Conservation (phyloP, 208 protist species). For the Acanthamoeba royreba region DNA sequence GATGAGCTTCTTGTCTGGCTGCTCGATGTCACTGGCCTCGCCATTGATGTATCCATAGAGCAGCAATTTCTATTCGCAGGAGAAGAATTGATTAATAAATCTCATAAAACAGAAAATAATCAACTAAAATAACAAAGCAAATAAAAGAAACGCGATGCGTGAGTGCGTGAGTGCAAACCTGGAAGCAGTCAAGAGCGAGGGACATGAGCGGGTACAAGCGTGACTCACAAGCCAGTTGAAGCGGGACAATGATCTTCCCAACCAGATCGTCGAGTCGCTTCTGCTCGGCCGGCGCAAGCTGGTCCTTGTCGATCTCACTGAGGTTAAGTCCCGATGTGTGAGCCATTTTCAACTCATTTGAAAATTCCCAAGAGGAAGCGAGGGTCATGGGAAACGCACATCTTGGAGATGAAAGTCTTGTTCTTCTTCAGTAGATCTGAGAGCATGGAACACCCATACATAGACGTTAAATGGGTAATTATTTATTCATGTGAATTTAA, state of each 20-base stretch:
- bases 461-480: no score
- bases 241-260: background rate
- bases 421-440: background rate
- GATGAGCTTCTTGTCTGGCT: constrained; percentile 51
- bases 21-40: background rate
- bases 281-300: background rate
- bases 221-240: background rate
- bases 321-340: background rate
- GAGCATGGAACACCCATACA: no score
- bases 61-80: constrained; percentile 68
- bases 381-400: no score
- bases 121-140: background rate
- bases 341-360: background rate
- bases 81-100: background rate
- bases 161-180: background rate
- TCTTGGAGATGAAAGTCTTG: background rate
- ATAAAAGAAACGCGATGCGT: background rate
- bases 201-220: background rate
- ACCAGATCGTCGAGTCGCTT: background rate
- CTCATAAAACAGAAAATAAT: background rate
- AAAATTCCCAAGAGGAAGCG: background rate
- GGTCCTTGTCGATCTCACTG: background rate
- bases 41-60: constrained; percentile 73
- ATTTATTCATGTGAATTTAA: no score
- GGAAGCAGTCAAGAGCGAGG: constrained; percentile 33